Conservation (phyloP, 2,329 filamentous ascomycete species). For the Fusarium dimerum region DNA sequence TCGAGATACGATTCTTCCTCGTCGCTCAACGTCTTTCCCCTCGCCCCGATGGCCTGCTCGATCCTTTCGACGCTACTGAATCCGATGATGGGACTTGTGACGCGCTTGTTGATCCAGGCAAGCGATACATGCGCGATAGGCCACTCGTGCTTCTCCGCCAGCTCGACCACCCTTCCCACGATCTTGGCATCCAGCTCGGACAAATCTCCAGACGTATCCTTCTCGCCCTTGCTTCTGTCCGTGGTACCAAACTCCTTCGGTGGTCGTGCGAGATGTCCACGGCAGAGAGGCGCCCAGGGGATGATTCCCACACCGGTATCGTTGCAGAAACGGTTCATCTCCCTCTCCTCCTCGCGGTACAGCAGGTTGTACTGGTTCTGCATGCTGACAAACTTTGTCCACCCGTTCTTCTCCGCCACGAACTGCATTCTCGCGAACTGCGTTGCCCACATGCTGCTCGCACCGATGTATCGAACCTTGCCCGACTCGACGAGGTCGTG, state of each 20-base stretch:
- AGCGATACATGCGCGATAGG: conserved; percentile 20
- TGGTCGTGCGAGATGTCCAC: conserved; percentile 14
- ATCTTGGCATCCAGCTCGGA: conserved; percentile 13
- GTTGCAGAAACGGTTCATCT: conserved; percentile 45
- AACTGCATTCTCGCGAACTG: conserved; percentile 53
- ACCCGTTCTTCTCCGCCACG: conserved; percentile 53
- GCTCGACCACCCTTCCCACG: conserved; percentile 8
- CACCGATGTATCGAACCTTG: conserved; percentile 57
- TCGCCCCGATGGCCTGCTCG: conserved; percentile 14
- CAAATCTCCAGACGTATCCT: conserved; percentile 9
- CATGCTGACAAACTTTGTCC: conserved; percentile 60
- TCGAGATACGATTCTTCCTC: conserved; percentile 15
- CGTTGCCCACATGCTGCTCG: conserved; percentile 46
- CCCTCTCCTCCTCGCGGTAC: conserved; percentile 59
- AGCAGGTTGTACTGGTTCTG: conserved; percentile 56
- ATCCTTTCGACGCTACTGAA: conserved; percentile 21
- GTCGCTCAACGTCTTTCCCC: conserved; percentile 7
- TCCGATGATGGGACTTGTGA: conserved; percentile 16
- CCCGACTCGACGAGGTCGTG: conserved; percentile 58
- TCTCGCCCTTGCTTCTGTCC: conserved; percentile 15
- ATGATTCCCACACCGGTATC: conserved; percentile 28
- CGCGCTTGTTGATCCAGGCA: conserved; percentile 13
- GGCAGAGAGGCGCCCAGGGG: conserved; percentile 21
- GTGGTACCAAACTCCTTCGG: conserved; percentile 12
- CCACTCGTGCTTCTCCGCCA: conserved; percentile 10